phyloP scores from a whole-genome alignment of 805 yeast genomes.

The Yamadazyma sp. region DNA sequence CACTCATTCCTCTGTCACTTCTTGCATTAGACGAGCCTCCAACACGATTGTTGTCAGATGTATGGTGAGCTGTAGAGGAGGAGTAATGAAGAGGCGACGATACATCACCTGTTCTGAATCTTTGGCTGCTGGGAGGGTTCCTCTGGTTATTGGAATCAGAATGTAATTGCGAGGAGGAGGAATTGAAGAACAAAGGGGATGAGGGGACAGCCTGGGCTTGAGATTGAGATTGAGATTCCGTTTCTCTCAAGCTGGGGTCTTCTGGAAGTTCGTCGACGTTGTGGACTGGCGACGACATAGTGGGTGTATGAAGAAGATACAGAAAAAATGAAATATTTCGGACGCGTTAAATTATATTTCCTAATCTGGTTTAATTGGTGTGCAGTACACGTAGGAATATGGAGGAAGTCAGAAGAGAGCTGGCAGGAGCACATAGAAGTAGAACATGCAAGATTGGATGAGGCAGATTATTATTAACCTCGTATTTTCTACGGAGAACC shows the following conservation, averaged over 20 bases:
- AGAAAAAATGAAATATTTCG: slow-evolving; percentile 9
- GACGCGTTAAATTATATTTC: slow-evolving; percentile 30
- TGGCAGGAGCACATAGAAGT: too few species aligned
- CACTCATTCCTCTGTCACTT: slow-evolving; percentile 46
- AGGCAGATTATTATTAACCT: too few species aligned
- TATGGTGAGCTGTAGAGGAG: slow-evolving; percentile 36
- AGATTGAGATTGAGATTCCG: slow-evolving; percentile 39
- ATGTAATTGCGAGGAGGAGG: slow-evolving; percentile 44
- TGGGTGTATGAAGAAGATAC: slow-evolving; percentile 4
- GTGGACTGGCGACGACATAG: slow-evolving; percentile 40
- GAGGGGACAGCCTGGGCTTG: slow-evolving; percentile 48
- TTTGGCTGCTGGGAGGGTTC: slow-evolving; percentile 18
- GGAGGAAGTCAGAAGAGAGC: too few species aligned
- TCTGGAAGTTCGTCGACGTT: slow-evolving; percentile 20
- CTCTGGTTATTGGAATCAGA: slow-evolving; percentile 27
- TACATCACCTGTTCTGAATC: slow-evolving; percentile 30
- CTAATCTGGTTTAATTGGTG: slow-evolving; percentile 24
- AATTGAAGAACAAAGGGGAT: slow-evolving; percentile 55
- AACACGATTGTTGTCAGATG: slow-evolving; percentile 38
- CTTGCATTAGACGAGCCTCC: slow-evolving; percentile 34
- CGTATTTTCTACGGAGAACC: too few species aligned
- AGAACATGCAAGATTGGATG: too few species aligned
- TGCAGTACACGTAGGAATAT: too few species aligned
- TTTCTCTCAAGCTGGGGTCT: slow-evolving; percentile 21
- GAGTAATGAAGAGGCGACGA: slow-evolving; percentile 55